Base-by-base conservation (phyloP, 257 asterid species). In the Prunella vulgaris region DNA sequence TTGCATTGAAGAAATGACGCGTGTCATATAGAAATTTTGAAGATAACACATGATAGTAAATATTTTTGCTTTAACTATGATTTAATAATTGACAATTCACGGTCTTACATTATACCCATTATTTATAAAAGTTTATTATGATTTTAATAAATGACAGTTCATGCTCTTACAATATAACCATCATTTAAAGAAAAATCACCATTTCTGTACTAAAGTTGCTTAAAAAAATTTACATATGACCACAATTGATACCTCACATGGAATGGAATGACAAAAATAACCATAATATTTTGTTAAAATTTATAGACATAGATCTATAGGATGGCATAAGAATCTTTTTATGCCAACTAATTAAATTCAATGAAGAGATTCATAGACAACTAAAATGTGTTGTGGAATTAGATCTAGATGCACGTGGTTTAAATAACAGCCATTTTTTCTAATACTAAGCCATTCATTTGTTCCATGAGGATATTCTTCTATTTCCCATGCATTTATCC, bases 341-440 rank as follows among this genome's bases (percentile, higher is more conserved):
- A 54, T 61, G 76, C 78, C 78, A 75, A 67, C 74, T 51, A 53
- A 68, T 14, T 42, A 42, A 42, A 42, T 33, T 44, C 40, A 46
- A 69, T 42, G 17, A 62, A 38, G 66, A 20, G 14, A 44, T 56
- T 32, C 57, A 53, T 24, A 37, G 30, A 68, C 59, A 60, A 53
- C 37, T 48, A 30, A 69, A 13, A 49, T 37, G 59, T 32, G 10
- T 20, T 52, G 33, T 61, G 79, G 73, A 46, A 72, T 3, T 65
- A 64, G 81, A 75, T 83, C 82, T 38, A 80, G 28, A 17, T 57
- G 71, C 88, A 78, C 77, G 75, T 73, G 85, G 28, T 28, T 66
- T 24, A 66, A 77, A 68, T 65, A 64, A 49, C 30, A 44, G 33
- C 10, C 13, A 57, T 32, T 53, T 15, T 13, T 60, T 28, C 14